Percentiles rank a stretch among this genome's conserved stretches.
phyloP scores from a whole-genome alignment of 2,329 filamentous ascomycete species.

The Kalaharituber pfeilii region DNA sequence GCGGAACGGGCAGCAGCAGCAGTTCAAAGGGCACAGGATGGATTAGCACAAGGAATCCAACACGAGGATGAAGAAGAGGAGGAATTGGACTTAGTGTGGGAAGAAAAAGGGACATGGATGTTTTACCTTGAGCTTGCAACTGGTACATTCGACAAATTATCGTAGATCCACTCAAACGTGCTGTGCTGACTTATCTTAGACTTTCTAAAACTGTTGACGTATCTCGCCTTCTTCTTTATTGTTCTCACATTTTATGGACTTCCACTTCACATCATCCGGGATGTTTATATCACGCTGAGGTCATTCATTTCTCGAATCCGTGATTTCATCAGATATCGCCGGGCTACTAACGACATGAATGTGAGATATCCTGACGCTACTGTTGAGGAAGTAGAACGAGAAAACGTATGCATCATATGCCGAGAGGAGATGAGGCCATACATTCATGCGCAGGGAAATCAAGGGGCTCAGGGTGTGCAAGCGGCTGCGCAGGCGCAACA shows the following conservation, averaged over 20 bases:
- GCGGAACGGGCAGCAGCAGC: slow-evolving; percentile 24
- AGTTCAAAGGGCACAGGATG: slow-evolving; percentile 30
- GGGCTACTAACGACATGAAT: slow-evolving; percentile 88
- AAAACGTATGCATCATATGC: slow-evolving; percentile 95
- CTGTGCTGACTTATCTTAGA: slow-evolving; percentile 35
- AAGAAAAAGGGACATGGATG: slow-evolving; percentile 83
- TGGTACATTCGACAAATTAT: slow-evolving; percentile 34
- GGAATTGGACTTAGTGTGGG: slow-evolving; percentile 51
- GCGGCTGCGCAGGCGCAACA: slow-evolving; percentile 31
- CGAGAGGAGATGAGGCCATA: slow-evolving; percentile 87
- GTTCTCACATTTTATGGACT: slow-evolving; percentile 86
- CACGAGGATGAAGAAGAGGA: slow-evolving; percentile 46
- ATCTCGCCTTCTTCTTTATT: slow-evolving; percentile 81
- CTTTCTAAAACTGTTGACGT: slow-evolving; percentile 77
- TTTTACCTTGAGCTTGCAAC: slow-evolving; percentile 73
- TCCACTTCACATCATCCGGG: slow-evolving; percentile 89
- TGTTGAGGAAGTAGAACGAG: slow-evolving; percentile 61
- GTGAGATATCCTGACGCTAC: slow-evolving; percentile 77
- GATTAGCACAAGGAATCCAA: slow-evolving; percentile 48
- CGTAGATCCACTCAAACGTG: neutral
- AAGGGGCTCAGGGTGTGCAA: slow-evolving; percentile 23
- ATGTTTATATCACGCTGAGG: slow-evolving; percentile 82
- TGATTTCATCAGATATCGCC: slow-evolving; percentile 76
- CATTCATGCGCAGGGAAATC: slow-evolving; percentile 33
- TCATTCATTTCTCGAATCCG: slow-evolving; percentile 82